phyloP scores from a whole-genome alignment of 192 early-diverging fungal genomes.

The Coemansia sp. region DNA sequence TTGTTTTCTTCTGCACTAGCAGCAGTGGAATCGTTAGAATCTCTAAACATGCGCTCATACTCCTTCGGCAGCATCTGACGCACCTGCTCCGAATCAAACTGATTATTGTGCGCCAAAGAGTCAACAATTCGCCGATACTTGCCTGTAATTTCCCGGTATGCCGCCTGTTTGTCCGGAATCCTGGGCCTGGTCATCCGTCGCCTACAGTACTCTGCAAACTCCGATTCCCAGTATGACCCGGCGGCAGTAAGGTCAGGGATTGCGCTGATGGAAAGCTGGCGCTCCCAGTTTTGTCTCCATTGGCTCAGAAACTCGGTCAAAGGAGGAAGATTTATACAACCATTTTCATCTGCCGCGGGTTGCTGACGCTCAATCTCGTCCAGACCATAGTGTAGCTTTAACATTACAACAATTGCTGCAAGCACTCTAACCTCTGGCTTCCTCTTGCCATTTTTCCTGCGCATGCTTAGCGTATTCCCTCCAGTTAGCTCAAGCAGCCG shows the following conservation, averaged over 20 bases:
- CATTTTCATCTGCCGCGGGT: background rate
- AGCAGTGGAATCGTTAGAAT: too few species aligned
- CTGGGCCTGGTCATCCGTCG: slow-evolving; percentile 12
- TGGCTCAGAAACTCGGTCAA: slow-evolving; percentile 26
- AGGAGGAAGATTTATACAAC: slow-evolving; percentile 19
- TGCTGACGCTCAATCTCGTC: slow-evolving; percentile 42
- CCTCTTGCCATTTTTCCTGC: background rate
- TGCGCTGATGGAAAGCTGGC: slow-evolving; percentile 25
- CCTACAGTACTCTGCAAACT: slow-evolving; percentile 28
- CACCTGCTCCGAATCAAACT: slow-evolving; percentile 9
- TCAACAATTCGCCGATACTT: slow-evolving; percentile 24
- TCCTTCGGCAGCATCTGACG: slow-evolving; percentile 15
- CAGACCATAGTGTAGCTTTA: slow-evolving; percentile 49
- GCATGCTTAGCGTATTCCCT: background rate
- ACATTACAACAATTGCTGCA: slow-evolving; percentile 27
- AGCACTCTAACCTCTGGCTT: slow-evolving; percentile 5
- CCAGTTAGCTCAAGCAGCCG: slow-evolving; percentile 14
- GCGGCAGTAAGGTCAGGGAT: slow-evolving; percentile 24
- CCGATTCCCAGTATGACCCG: slow-evolving; percentile 20
- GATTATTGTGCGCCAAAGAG: slow-evolving; percentile 1
- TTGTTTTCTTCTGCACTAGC: too few species aligned
- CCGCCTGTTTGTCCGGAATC: slow-evolving; percentile 1
- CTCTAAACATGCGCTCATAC: slow-evolving; percentile 2
- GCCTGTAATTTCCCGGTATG: slow-evolving; percentile 13
- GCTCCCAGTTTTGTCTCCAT: slow-evolving; percentile 37